Evolutionary conservation across 768 basidiomycete species (phyloP).

Genomic region (Pleurotus platypus): DNA sequence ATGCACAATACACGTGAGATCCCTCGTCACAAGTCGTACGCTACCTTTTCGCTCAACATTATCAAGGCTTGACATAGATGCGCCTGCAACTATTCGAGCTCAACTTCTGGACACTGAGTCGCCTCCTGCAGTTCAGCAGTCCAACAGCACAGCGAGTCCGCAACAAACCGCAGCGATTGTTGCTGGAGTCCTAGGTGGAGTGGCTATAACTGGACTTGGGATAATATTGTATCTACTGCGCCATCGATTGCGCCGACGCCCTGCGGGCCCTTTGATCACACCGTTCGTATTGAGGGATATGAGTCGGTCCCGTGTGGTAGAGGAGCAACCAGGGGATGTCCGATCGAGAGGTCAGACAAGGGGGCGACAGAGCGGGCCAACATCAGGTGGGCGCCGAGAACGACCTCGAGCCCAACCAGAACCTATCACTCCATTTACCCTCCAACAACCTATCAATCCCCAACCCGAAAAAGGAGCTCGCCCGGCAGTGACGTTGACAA

Average conservation of each 20-base stretch:
- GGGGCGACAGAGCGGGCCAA: not conserved
- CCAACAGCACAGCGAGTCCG: not conserved
- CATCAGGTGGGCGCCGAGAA: not conserved
- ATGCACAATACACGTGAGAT: slow-evolving; percentile 1
- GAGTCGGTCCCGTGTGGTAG: not conserved
- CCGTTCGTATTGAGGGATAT: not conserved
- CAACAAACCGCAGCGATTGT: not conserved
- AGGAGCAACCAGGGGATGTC: not conserved
- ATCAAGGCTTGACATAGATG: not conserved
- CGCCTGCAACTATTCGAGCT: not conserved
- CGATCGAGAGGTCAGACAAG: not conserved
- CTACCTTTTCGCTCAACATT: too few species aligned
- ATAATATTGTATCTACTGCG: slow-evolving; percentile 3
- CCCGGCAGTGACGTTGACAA: too few species aligned
- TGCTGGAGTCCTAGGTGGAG: not conserved
- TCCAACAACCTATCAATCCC: not conserved
- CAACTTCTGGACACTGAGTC: not conserved
- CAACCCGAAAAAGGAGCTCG: not conserved
- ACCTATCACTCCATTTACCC: not conserved
- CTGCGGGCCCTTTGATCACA: not conserved
- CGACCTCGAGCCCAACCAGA: not conserved
- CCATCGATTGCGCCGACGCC: not conserved
- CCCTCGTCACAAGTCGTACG: not conserved
- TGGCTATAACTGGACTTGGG: not conserved
- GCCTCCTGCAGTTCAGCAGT: not conserved